These are phyloP conservation scores for Tremellales sp. DNA, from an alignment of 1,284 basidiomycete genomes.

Conservation along the genomic window DNA sequence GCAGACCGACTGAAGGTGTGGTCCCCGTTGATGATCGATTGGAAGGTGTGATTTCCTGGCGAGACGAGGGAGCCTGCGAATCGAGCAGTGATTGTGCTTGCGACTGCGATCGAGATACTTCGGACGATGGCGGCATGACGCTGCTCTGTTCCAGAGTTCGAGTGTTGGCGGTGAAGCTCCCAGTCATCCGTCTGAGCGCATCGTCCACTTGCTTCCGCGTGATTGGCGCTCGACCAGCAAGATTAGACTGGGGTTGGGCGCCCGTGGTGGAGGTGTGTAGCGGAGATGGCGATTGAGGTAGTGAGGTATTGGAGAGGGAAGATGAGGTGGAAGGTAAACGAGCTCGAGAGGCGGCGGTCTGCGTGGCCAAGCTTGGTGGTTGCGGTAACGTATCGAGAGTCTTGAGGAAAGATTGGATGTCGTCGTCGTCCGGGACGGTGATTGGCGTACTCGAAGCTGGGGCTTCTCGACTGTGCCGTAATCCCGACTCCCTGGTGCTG, in stretches of 20 bases:
- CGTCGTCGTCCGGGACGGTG: slow-evolving; percentile 34
- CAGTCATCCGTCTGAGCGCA: slow-evolving; percentile 40
- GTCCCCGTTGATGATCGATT: slow-evolving; percentile 1
- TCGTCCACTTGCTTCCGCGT: slow-evolving; percentile 43
- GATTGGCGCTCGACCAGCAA: slow-evolving; percentile 27
- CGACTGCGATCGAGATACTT: background rate
- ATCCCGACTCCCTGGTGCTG: slow-evolving; percentile 30
- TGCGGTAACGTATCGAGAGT: slow-evolving; percentile 43
- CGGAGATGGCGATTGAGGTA: slow-evolving; percentile 5
- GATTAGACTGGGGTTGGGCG: slow-evolving; percentile 9
- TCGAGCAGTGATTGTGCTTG: background rate
- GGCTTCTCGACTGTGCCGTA: slow-evolving; percentile 31
- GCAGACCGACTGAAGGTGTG: slow-evolving; percentile 17
- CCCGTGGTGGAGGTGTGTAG: slow-evolving; percentile 7
- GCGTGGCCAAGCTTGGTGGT: slow-evolving; percentile 28
- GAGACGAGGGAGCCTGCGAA: background rate
- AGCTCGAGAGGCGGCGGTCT: slow-evolving; percentile 19
- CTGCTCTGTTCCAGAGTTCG: slow-evolving; percentile 3
- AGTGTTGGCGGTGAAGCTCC: slow-evolving; percentile 25
- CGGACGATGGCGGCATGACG: background rate
- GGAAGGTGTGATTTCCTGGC: background rate
- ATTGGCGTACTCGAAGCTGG: slow-evolving; percentile 5
- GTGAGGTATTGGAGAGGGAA: slow-evolving; percentile 16
- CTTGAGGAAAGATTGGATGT: slow-evolving; percentile 46
- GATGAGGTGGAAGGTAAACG: slow-evolving; percentile 32